Percentiles rank a stretch among this genome's conserved stretches.
Evolutionary conservation across 352 stramenopile species (phyloP).

Genomic region (Phytophthora quininea): DNA sequence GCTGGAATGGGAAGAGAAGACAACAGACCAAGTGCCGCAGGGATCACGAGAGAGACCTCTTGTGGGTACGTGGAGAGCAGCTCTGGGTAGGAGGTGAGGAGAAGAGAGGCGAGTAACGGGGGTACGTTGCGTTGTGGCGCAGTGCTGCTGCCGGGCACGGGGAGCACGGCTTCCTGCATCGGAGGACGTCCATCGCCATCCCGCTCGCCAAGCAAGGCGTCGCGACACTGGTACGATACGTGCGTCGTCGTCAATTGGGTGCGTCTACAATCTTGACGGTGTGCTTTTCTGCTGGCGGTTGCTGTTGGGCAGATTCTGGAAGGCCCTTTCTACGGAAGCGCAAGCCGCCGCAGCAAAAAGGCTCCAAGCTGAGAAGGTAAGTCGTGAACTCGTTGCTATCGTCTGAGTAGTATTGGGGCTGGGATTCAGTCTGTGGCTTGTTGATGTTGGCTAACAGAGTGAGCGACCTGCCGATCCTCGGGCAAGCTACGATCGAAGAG

Average conservation of each 20-base stretch:
- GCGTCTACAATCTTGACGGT: slow-evolving; percentile 8
- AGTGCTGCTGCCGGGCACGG: slow-evolving; percentile 76
- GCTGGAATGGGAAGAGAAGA: slow-evolving; percentile 46
- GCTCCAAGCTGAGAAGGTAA: slow-evolving; percentile 75
- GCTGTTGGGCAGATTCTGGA: slow-evolving; percentile 59
- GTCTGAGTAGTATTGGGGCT: neutral
- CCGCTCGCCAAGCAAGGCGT: slow-evolving; percentile 67
- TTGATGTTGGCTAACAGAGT: slow-evolving; percentile 36
- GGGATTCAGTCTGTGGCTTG: neutral
- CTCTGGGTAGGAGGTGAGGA: neutral
- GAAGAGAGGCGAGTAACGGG: slow-evolving; percentile 2
- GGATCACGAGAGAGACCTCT: slow-evolving; percentile 37
- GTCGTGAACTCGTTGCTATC: neutral
- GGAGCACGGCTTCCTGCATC: slow-evolving; percentile 84
- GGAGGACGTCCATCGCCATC: slow-evolving; percentile 63
- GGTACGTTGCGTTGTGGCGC: slow-evolving; percentile 17
- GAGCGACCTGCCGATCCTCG: slow-evolving; percentile 73
- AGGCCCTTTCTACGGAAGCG: slow-evolving; percentile 80
- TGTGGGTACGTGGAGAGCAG: slow-evolving; percentile 36
- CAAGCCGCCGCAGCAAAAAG: slow-evolving; percentile 63
- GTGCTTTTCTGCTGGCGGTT: neutral
- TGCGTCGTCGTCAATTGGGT: neutral
- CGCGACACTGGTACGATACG: slow-evolving; percentile 56
- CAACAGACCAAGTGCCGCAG: slow-evolving; percentile 14
- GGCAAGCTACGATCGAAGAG: slow-evolving; percentile 84